These are phyloP conservation scores for Penicillium riverlandense DNA, from an alignment of 495 filamentous ascomycete species.

Conservation along the genomic window DNA sequence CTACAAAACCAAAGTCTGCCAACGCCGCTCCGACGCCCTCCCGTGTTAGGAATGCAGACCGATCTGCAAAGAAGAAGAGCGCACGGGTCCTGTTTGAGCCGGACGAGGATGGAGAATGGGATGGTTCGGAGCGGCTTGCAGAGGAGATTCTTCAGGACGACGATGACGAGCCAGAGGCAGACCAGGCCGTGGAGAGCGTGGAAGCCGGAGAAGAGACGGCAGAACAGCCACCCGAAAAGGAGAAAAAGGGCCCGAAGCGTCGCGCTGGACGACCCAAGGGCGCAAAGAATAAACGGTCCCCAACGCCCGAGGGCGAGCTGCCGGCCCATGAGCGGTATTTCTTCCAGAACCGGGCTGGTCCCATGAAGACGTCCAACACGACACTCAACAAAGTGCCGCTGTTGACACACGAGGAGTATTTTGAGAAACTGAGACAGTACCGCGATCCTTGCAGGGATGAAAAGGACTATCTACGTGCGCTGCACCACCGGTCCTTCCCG, in stretches of 20 bases:
- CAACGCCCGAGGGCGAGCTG: constrained; percentile 71
- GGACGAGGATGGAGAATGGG: constrained; percentile 67
- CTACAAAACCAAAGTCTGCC: constrained; percentile 25
- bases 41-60: constrained; percentile 61
- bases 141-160: constrained; percentile 57
- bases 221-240: constrained; percentile 18
- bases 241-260: constrained; percentile 47
- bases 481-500: constrained; percentile 74
- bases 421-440: constrained; percentile 58
- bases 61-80: constrained; percentile 82
- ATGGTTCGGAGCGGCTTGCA: constrained; percentile 65
- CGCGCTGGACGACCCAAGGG: constrained; percentile 53
- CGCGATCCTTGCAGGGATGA: constrained; percentile 67
- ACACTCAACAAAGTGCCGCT: constrained; percentile 68
- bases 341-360: constrained; percentile 78
- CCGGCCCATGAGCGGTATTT: constrained; percentile 90
- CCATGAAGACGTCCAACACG: constrained; percentile 77
- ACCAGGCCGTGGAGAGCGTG: constrained; percentile 32
- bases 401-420: constrained; percentile 88
- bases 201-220: constrained; percentile 16
- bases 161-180: constrained; percentile 26
- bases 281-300: constrained; percentile 59
- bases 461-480: constrained; percentile 58
- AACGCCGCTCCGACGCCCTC: constrained; percentile 38
- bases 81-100: constrained; percentile 64